Evolutionary conservation across 2,329 filamentous ascomycete species (phyloP).

Genomic region (Aureobasidium sp.): DNA sequence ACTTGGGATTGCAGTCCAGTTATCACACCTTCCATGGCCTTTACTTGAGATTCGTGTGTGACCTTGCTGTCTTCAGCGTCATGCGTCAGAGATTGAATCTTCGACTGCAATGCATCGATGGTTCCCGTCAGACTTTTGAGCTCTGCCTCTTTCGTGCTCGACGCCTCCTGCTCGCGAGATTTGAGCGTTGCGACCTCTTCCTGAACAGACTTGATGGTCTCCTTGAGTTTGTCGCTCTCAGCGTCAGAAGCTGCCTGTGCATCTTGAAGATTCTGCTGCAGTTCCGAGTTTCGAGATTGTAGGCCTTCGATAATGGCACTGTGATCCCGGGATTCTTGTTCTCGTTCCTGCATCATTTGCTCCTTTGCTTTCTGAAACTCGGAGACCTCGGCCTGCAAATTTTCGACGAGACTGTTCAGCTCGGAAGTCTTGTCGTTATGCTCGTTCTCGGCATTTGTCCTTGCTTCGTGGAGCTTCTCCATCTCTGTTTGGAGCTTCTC

Average conservation of each 20-base stretch:
- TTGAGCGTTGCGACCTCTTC: neutral
- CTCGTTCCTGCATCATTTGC: slow-evolving; percentile 5
- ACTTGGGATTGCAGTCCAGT: neutral
- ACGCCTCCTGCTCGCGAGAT: slow-evolving; percentile 1
- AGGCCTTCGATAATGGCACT: neutral
- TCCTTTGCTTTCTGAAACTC: slow-evolving; percentile 14
- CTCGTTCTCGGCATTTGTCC: neutral
- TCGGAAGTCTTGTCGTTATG: slow-evolving; percentile 9
- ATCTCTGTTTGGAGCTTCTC: slow-evolving; percentile 20
- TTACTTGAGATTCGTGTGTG: neutral
- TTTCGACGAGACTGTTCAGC: slow-evolving; percentile 10
- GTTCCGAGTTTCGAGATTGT: neutral
- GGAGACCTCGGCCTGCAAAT: slow-evolving; percentile 3
- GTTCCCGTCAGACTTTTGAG: neutral
- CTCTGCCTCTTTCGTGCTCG: neutral
- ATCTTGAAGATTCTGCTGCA: slow-evolving; percentile 10
- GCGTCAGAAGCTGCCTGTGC: neutral
- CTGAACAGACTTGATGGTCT: neutral
- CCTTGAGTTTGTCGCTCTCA: neutral
- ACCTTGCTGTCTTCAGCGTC: neutral
- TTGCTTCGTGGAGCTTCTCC: slow-evolving; percentile 14
- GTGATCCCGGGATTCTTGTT: slow-evolving; percentile 14
- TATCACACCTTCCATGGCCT: neutral
- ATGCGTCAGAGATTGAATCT: neutral
- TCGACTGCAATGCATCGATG: neutral